These are phyloP conservation scores for Colletotrichum sp. DNA, from an alignment of 2,329 filamentous ascomycete species.

Conservation along the genomic window DNA sequence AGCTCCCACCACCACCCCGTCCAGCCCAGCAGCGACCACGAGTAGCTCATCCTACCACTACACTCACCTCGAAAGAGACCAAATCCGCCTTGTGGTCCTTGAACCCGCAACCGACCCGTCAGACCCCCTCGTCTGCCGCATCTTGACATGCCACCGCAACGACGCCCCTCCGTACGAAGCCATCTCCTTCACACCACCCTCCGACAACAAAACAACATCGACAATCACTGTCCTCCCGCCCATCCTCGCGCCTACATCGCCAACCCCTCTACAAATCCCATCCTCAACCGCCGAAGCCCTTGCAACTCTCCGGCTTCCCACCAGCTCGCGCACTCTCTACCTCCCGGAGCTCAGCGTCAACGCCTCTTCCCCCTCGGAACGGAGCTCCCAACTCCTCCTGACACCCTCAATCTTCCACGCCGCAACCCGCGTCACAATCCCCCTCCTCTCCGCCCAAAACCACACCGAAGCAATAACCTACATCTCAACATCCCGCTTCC, in stretches of 20 bases:
- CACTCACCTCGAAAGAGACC: not conserved
- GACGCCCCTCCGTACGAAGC: not conserved
- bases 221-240: not conserved
- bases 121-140: not conserved
- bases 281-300: not conserved
- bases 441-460: constrained; percentile 12
- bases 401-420: constrained; percentile 27
- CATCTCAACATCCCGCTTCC: not conserved
- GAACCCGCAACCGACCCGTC: not conserved
- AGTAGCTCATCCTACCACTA: not conserved
- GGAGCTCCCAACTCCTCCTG: constrained; percentile 24
- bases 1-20: not conserved
- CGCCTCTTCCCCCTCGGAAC: constrained; percentile 22
- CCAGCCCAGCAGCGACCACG: not conserved
- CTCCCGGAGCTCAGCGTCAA: constrained; percentile 30
- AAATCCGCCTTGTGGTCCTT: not conserved
- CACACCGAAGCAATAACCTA: constrained; percentile 4
- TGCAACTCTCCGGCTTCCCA: not conserved
- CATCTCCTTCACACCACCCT: not conserved
- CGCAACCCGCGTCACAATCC: constrained; percentile 26
- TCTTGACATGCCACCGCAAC: not conserved
- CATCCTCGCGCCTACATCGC: not conserved
- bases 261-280: not conserved
- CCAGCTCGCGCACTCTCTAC: constrained; percentile 21
- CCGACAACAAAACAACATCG: not conserved